A percentile compares a stretch with the other conserved stretches of the same genome.
These are phyloP conservation scores for Didymella sp. DNA, from an alignment of 2,329 filamentous ascomycete species.

Conservation along the genomic window DNA sequence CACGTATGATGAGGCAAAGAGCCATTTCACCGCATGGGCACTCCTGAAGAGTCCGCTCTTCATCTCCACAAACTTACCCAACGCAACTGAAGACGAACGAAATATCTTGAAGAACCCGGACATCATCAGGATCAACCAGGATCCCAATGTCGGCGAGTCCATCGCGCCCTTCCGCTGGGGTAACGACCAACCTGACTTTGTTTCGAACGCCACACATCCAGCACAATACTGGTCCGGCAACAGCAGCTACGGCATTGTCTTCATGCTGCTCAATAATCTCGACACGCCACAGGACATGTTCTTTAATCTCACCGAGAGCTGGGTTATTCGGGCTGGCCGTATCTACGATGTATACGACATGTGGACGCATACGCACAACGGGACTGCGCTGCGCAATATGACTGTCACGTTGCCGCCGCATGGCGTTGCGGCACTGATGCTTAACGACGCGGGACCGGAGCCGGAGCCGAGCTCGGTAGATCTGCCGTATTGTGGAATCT, in stretches of 20 bases:
- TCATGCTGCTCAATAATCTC: constrained; percentile 27
- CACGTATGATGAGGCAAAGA: constrained; percentile 36
- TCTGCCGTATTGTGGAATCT: constrained; percentile 20
- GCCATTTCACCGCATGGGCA: constrained; percentile 50
- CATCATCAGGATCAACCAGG: constrained; percentile 54
- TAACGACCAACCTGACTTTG: constrained; percentile 55
- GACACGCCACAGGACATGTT: constrained; percentile 17
- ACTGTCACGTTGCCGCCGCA: constrained; percentile 19
- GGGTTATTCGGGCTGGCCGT: constrained; percentile 19
- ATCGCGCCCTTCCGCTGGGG: constrained; percentile 54
- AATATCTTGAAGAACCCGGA: constrained; percentile 49
- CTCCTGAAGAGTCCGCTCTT: constrained; percentile 52
- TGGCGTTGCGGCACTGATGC: constrained; percentile 21
- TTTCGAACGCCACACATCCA: constrained; percentile 50
- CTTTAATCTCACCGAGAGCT: constrained; percentile 32
- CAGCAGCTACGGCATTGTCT: constrained; percentile 23
- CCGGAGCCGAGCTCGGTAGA: constrained; percentile 7
- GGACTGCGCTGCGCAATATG: constrained; percentile 20
- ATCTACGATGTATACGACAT: constrained; percentile 24
- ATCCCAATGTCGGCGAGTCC: constrained; percentile 49
- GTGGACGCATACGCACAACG: constrained; percentile 23
- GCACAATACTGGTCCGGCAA: constrained; percentile 31
- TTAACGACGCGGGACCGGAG: constrained; percentile 24
- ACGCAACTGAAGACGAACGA: constrained; percentile 47
- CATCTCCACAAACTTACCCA: constrained; percentile 51